A percentile compares a stretch with the other conserved stretches of the same genome.
phyloP scores from a whole-genome alignment of 225 moss, liverwort and hornwort genomes.

The Straminergon stramineum region DNA sequence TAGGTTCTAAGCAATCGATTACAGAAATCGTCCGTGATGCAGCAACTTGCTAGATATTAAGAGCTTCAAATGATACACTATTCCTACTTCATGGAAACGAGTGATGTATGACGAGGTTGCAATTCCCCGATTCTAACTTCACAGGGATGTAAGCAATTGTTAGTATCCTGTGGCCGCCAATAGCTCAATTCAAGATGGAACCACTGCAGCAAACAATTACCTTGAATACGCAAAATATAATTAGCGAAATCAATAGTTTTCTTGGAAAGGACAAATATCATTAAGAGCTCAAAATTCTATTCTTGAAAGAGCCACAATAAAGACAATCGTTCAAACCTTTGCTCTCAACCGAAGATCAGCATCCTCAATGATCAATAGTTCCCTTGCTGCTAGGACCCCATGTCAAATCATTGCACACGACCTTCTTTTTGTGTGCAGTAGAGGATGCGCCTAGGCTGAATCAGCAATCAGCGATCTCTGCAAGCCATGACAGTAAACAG shows the following conservation, averaged over 20 bases:
- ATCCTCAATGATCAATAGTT: slow-evolving; percentile 3
- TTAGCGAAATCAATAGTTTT: background rate
- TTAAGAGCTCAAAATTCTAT: slow-evolving; percentile 13
- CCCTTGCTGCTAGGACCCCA: slow-evolving; percentile 4
- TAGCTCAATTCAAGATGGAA: background rate
- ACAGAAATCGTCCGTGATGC: background rate
- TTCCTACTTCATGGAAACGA: background rate
- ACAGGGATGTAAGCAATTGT: background rate
- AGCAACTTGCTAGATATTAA: background rate
- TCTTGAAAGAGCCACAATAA: slow-evolving; percentile 10
- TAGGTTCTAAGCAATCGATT: background rate
- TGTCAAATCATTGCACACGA: slow-evolving; percentile 15
- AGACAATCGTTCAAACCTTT: slow-evolving; percentile 14
- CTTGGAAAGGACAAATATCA: slow-evolving; percentile 14
- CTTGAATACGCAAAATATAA: background rate
- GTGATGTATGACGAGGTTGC: background rate
- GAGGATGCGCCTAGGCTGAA: slow-evolving; percentile 7
- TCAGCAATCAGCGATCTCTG: slow-evolving; percentile 40
- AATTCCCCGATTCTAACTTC: background rate
- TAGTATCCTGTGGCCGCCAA: background rate
- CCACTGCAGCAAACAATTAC: background rate
- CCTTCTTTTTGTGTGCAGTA: background rate
- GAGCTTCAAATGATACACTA: background rate
- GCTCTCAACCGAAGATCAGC: slow-evolving; percentile 14
- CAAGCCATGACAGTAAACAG: background rate